Evolutionary conservation across 495 filamentous ascomycete genomes (phyloP), one percentile per base, ranked within the genome.

Genomic region (Tuber microsphaerosporum): DNA sequence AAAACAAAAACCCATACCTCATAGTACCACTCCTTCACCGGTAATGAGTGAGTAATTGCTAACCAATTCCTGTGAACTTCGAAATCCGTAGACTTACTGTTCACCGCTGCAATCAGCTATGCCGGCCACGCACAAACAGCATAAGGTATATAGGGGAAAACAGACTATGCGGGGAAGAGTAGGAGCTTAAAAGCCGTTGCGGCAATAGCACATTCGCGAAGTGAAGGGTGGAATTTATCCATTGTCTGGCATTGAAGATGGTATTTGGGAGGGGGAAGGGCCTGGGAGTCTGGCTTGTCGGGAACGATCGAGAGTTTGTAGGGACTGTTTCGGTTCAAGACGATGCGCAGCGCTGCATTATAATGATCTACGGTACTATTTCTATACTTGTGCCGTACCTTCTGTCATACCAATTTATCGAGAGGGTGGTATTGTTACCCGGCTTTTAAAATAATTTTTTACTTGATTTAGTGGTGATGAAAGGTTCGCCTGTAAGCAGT

Each of bases 51-150:
- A 3, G 95, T 97, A 73, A 97, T 92, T 73, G 95, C 94, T 43
- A 99, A 88, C 95, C 95, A 99, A 85, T 97, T 98, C 73, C 95
- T 91, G 84, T 98, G 95, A 73, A 97, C 95, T 83, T 98, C 95
- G 80, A 97, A 99, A 83, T 99, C 95, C 76, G 94, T 98, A n/a
- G 95, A 97, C 86, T 95, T 97, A 86, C 95, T 98, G 74, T 17
- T 41, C 74, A 77, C 43, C 76, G 14, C 56, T 71, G 77, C 71
- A 80, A 76, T 79, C 42, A 73, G 43, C 22, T 14, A 43, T 65
- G 26, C 56, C 14, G 14, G 26, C 56, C 14, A 65, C 56, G 34
- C 12, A 65, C 68, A 42, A 65, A 41, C 70, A 71, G 31, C 19
- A 12, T 65, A 14, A 34, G 56, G 16, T 65, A 31, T 10, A 26